These are phyloP conservation scores for Raffaelea arxii DNA, from an alignment of 2,329 filamentous ascomycete genomes.

Conservation along the genomic window DNA sequence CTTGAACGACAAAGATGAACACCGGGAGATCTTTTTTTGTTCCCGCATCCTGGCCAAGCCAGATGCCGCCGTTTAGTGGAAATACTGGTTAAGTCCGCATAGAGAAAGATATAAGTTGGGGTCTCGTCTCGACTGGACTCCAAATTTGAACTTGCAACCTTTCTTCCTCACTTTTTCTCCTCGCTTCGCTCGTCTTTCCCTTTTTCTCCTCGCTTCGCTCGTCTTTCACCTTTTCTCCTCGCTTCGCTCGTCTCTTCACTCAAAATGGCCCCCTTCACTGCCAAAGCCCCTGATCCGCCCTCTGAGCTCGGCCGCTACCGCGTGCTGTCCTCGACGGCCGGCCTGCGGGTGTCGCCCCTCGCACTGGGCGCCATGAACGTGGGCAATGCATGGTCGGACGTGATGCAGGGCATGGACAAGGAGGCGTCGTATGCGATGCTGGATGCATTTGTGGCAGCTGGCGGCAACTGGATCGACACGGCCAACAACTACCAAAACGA, in stretches of 20 bases:
- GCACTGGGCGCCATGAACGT: constrained; percentile 41
- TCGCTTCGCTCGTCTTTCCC: no score
- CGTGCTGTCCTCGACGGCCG: constrained; percentile 38
- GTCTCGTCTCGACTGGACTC: no score
- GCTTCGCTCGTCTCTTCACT: not conserved
- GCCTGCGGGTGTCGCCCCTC: constrained; percentile 42
- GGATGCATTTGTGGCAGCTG: constrained; percentile 22
- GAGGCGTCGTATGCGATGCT: constrained; percentile 16
- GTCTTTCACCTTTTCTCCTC: not conserved
- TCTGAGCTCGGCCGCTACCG: constrained; percentile 45
- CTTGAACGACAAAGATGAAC: no score
- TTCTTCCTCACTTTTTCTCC: no score
- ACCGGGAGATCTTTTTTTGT: no score
- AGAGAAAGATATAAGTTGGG: no score
- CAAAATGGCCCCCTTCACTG: constrained; percentile 4
- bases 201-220: not conserved
- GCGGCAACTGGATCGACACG: constrained; percentile 63
- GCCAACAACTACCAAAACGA: constrained; percentile 48
- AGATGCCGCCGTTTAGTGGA: no score
- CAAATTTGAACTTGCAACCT: no score
- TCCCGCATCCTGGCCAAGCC: no score
- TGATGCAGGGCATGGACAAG: constrained; percentile 17
- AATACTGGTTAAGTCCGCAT: no score
- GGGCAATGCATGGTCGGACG: constrained; percentile 14
- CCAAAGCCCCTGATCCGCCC: constrained; percentile 3